Base-by-base conservation (phyloP, 2,329 filamentous ascomycete genomes). In the Colletotrichum graminicola region DNA sequence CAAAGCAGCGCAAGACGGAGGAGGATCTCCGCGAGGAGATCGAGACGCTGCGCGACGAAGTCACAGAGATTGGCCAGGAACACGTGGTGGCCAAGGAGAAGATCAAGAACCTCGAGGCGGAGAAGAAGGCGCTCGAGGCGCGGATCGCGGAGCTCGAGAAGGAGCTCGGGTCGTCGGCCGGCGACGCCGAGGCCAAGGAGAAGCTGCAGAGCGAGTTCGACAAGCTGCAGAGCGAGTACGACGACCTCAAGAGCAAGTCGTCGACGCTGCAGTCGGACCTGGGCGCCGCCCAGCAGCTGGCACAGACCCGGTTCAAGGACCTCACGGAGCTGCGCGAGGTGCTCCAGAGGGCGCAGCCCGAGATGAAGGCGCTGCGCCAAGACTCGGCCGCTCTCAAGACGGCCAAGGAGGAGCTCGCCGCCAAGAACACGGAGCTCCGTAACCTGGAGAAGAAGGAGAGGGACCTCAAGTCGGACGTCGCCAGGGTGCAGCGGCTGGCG, bases 261-360 rank as follows among this genome's bases (percentile, higher is more conserved):
- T 85, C 89, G 2, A 87, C 88, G 0, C 81, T 98, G 23, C 91
- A 97, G 77, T 93, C 92, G 0, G 95, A 99, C 78, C 87, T 98
- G 3, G 92, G 91, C 2, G 94, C 94, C 2, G 92, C 95, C 0
- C 91, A 98, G 79, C 91, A 97, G 80, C 87, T 98, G 16, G 94
- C 96, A 0, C 92, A 97, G 72, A 92, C 89, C 21, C 88, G 96
- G 39, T 98, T 94, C 84, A 97, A 94, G 80, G 95, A 98, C 71
- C 84, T 98, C 1, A 91, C 91, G 0, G 93, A 97, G 36, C 84
- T 97, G 56, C 89, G 92, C 26, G 93, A 95, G 73, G 86, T 95
- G 2, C 81, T 98, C 39, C 91, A 94, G 75, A 97, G 96, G 79
- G 89, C 93, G 0, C 95, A 98, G 77, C 93, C 94, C 0, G 95